Base-by-base conservation (phyloP, 1,284 basidiomycete species). In the Leccinum ambiguum region DNA sequence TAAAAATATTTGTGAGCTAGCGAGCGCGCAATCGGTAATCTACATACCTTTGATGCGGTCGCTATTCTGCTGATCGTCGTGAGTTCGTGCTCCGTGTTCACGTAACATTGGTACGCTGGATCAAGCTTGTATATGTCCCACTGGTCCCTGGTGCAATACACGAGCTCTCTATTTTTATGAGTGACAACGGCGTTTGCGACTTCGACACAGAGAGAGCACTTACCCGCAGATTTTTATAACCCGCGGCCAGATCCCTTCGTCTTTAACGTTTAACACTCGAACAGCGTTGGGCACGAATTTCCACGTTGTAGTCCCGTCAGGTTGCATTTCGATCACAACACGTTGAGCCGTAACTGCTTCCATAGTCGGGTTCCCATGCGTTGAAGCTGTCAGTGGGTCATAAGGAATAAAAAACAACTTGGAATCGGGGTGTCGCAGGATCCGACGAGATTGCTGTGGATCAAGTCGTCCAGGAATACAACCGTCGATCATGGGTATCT, bases 101-200 rank as follows among this genome's bases (percentile, higher is more conserved):
- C 16, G 8, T 63, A 58, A n/a, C 60, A 64, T 14, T 8, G 26
- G 18, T 64, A 63, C 26, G 16, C 53, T 48, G 33, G 60, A 11
- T 64, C 26, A 3, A 63, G 60, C 33, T 64, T 64, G 43, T 63
- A 64, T n/a, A 64, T 64, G 23, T 64, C n/a, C 63, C 54, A 64
- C 45, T 64, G 50, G 18, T 64, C 59, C 18, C 63, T 61, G 14
- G n/a, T 61, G 36, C 59, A 64, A 64, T 57, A 18, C 2, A 64
- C 14, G 10, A 64, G 50, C 7, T 54, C 23, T 6, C 59, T 60
- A 14, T n/a, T 16, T 43, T 23, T 4, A 60, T 45, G 14, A 45
- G 9, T 30, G 23, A 11, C 41, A 23, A 30, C 6, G 8, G 48
- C 5, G 4, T 21, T 54, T 21, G 7, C 13, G 53, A 54, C 53